A percentile compares a stretch with the other conserved stretches of the same genome.
Evolutionary conservation across 1,284 basidiomycete species (phyloP).

Genomic region (Ganoderma resinaceum): DNA sequence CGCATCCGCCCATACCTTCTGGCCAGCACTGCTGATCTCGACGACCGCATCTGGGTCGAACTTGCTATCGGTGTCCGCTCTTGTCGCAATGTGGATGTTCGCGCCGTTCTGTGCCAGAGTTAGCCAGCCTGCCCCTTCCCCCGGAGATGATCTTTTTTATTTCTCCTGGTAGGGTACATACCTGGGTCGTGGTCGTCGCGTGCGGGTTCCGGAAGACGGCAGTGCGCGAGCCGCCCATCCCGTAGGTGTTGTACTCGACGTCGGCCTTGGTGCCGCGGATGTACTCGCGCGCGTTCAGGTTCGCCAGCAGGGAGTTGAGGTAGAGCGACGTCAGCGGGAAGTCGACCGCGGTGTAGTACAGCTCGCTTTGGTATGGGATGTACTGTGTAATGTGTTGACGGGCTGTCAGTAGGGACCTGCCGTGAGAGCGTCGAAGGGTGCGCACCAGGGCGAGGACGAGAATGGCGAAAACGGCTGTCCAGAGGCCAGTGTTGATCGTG

Average conservation of each 20-base stretch:
- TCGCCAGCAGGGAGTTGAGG: background rate
- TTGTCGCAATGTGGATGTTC: background rate
- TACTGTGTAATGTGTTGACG: background rate
- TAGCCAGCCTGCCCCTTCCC: background rate
- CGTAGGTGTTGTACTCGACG: background rate
- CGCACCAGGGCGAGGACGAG: slow-evolving; percentile 44
- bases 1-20: background rate
- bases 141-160: too few relatives aligned
- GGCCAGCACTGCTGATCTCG: too few relatives aligned
- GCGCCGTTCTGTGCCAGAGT: background rate
- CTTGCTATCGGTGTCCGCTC: background rate
- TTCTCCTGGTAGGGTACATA: too few relatives aligned
- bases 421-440: background rate
- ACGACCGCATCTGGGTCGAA: background rate
- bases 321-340: background rate
- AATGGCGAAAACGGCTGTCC: slow-evolving; percentile 16
- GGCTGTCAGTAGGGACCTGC: background rate
- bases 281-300: background rate
- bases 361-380: background rate
- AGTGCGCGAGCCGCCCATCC: background rate
- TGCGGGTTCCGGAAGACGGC: background rate
- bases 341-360: background rate
- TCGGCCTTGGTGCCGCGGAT: background rate
- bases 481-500: slow-evolving; percentile 13
- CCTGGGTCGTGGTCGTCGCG: background rate